These are phyloP conservation scores for Tuber brumale DNA, from an alignment of 495 filamentous ascomycete genomes.

Conservation along the genomic window DNA sequence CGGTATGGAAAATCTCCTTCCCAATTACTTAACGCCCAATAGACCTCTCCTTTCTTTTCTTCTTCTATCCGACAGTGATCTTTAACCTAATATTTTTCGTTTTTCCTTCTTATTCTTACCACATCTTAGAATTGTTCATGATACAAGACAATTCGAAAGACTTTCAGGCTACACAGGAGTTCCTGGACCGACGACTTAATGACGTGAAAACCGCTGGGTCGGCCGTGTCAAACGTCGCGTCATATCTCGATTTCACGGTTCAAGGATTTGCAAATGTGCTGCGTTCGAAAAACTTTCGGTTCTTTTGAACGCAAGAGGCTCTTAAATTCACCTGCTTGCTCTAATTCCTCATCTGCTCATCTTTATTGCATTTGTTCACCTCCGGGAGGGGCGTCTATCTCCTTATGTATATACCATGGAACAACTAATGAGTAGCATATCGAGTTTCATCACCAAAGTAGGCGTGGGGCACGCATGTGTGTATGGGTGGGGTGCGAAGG, in stretches of 20 bases:
- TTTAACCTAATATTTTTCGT: background rate
- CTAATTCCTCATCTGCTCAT: background rate
- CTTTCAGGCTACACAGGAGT: slow-evolving; percentile 67
- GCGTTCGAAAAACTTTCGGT: slow-evolving; percentile 54
- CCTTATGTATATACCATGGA: background rate
- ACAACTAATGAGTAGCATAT: background rate
- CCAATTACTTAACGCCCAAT: background rate
- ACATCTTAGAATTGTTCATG: slow-evolving; percentile 69
- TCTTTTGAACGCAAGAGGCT: slow-evolving; percentile 15
- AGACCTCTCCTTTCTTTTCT: background rate
- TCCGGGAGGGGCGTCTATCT: background rate
- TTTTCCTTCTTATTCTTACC: slow-evolving; percentile 7
- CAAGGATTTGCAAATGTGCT: slow-evolving; percentile 57
- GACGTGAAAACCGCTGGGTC: slow-evolving; percentile 57
- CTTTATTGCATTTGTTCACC: background rate
- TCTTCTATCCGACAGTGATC: background rate
- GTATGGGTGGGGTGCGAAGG: background rate
- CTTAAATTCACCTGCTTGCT: background rate
- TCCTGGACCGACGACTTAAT: slow-evolving; percentile 67
- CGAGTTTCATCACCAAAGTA: background rate
- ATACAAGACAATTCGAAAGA: slow-evolving; percentile 67
- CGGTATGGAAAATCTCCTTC: slow-evolving; percentile 22
- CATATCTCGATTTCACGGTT: slow-evolving; percentile 75
- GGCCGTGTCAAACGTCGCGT: slow-evolving; percentile 54
- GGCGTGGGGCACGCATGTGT: background rate